Base-by-base conservation (phyloP, 495 filamentous ascomycete species). In the Penicillium malachiteum region DNA sequence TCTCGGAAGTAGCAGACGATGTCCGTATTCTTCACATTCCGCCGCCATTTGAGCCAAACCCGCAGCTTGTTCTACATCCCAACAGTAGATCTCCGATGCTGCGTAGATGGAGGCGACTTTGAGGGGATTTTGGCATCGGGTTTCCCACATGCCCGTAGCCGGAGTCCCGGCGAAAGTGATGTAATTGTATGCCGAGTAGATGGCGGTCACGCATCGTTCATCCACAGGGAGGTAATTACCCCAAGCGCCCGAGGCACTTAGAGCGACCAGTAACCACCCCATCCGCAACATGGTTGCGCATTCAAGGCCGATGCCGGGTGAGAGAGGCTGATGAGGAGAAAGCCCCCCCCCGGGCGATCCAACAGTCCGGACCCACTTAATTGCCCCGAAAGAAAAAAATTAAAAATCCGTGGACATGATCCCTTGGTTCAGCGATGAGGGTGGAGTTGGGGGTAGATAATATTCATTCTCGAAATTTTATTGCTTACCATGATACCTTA, bases 31-130 rank as follows among this genome's bases (percentile, higher is more conserved):
- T n/a, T 51, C 63, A 49, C 74, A 77, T 2, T 56, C 37, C 4
- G 43, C n/a, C 3, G 56, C 57, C 31, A 76, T 45, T 40, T 60
- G 56, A 1, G 56, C 50, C 0, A 76, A 12, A 3, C 76, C 76
- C 7, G 59, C 50, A 1, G 45, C 35, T 13, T 59, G 62, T 12
- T 75, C 72, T 1, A 9, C 14, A 0, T 71, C 60, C 11, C 18
- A 34, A 37, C 74, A 79, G 41, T 74, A 73, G 0, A 67, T 39
- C 1, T 71, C 63, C 1, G 71, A 59, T 1, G 71, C 58, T 5
- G 74, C 74, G 46, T 77, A 78, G 13, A 75, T 73, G 7, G 74
- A 78, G 4, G 59, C 66, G 7, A 74, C 69, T 31, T 63, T 55
- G 0, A 74, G 48, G 0, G 66, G 60, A 40, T 75, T 73, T 30